Percentiles rank a stretch among this genome's conserved stretches.
phyloP scores from a whole-genome alignment of 1,284 basidiomycete species.

The Jaminaea rosea region DNA sequence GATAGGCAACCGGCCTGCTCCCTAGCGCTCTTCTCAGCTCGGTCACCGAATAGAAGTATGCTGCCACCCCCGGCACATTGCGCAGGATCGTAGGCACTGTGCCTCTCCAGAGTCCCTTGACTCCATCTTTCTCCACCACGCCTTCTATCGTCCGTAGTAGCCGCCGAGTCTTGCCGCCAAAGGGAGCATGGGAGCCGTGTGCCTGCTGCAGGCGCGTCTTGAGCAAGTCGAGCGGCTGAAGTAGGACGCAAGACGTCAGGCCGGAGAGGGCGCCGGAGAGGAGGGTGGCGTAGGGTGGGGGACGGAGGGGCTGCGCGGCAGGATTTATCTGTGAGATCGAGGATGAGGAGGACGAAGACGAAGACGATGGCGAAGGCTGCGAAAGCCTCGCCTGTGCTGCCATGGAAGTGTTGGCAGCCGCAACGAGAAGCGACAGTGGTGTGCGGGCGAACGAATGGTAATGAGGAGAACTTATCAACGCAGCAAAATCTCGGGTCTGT shows the following conservation, averaged over 20 bases:
- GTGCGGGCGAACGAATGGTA: too few species aligned
- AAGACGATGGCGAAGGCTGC: too few species aligned
- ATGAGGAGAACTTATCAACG: too few species aligned
- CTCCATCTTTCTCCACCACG: slow-evolving; percentile 29
- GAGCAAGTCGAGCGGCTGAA: slow-evolving; percentile 44
- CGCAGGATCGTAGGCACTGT: slow-evolving; percentile 37
- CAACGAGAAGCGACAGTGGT: too few species aligned
- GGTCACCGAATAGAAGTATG: slow-evolving; percentile 44
- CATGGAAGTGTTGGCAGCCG: too few species aligned
- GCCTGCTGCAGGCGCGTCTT: slow-evolving; percentile 44
- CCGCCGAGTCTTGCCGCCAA: slow-evolving; percentile 14
- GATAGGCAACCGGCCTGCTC: slow-evolving; percentile 23
- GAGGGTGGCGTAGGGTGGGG: slow-evolving; percentile 35
- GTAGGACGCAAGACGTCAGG: slow-evolving; percentile 37
- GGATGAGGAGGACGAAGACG: too few species aligned
- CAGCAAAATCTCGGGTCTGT: too few species aligned
- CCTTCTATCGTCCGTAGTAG: slow-evolving; percentile 15
- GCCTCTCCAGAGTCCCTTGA: slow-evolving; percentile 39
- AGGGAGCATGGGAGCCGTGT: not conserved
- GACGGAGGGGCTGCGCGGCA: too few species aligned
- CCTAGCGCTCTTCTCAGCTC: slow-evolving; percentile 30
- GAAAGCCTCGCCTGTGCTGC: too few species aligned
- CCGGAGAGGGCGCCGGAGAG: slow-evolving; percentile 39
- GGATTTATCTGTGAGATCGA: too few species aligned
- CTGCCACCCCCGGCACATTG: slow-evolving; percentile 44